Percentiles rank a stretch among this genome's conserved stretches.
Evolutionary conservation across 345 rosid species (phyloP).

Genomic region (Salix koriyanagi): DNA sequence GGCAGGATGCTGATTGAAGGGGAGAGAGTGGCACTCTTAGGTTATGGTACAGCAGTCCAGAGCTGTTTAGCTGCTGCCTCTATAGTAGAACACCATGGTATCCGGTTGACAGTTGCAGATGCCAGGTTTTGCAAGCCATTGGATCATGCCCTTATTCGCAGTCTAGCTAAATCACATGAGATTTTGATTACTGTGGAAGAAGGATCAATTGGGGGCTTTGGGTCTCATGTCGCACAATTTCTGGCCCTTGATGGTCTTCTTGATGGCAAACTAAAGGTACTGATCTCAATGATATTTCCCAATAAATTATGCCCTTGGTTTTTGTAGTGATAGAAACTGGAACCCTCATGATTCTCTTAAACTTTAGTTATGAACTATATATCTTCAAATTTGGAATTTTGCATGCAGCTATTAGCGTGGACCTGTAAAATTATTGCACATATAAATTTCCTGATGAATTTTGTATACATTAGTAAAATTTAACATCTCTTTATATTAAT

Average conservation of each 20-base stretch:
- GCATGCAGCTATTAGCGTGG: neutral
- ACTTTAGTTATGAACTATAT: neutral
- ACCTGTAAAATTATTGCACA: neutral
- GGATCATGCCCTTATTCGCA: slow-evolving; percentile 69
- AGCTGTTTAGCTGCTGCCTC: slow-evolving; percentile 76
- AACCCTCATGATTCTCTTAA: neutral
- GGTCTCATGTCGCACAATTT: slow-evolving; percentile 94
- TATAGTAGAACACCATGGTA: slow-evolving; percentile 47
- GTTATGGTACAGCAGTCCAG: slow-evolving; percentile 86
- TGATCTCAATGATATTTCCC: neutral
- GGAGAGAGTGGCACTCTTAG: slow-evolving; percentile 78
- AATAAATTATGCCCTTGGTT: neutral
- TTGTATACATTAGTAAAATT: neutral
- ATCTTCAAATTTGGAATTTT: neutral
- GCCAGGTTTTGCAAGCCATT: slow-evolving; percentile 92
- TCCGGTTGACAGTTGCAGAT: slow-evolving; percentile 69
- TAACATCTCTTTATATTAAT: neutral
- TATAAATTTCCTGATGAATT: too few species aligned
- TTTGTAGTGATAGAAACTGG: neutral
- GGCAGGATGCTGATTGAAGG: slow-evolving; percentile 85
- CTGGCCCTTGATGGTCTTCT: slow-evolving; percentile 88
- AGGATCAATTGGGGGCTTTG: slow-evolving; percentile 95
- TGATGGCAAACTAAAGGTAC: slow-evolving; percentile 86
- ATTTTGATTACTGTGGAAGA: slow-evolving; percentile 84
- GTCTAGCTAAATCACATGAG: slow-evolving; percentile 80